Evolutionary conservation across 129 eudicot species (phyloP).

Genomic region (Pittosporum tobira): DNA sequence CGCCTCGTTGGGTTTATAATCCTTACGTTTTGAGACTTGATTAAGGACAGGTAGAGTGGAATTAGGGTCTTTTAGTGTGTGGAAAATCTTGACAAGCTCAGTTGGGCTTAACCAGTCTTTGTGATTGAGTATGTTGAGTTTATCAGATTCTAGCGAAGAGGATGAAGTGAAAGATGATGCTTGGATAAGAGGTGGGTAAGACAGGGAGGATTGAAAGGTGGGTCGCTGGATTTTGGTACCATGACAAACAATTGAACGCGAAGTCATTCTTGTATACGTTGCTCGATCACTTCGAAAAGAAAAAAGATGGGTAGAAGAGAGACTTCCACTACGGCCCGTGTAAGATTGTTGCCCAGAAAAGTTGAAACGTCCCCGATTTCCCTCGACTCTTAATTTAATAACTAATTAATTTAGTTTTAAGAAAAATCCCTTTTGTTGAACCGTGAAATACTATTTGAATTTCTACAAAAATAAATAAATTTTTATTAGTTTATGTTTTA

Average conservation of each 20-base stretch:
- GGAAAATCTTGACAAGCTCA: slow-evolving; percentile 56
- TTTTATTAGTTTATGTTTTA: no score
- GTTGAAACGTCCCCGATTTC: no score
- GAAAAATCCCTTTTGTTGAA: no score
- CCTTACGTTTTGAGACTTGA: slow-evolving; percentile 63
- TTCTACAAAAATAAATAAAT: no score
- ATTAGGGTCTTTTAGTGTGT: slow-evolving; percentile 51
- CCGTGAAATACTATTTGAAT: no score
- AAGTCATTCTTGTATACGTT: slow-evolving; percentile 22
- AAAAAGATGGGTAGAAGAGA: no score
- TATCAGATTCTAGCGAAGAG: slow-evolving; percentile 21
- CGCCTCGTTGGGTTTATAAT: slow-evolving; percentile 71
- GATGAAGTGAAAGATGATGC: slow-evolving; percentile 19
- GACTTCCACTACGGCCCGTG: no score
- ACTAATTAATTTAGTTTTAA: no score
- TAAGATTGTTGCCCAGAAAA: no score
- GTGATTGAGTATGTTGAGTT: slow-evolving; percentile 34
- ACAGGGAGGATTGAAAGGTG: slow-evolving; percentile 6
- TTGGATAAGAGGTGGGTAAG: slow-evolving; percentile 6
- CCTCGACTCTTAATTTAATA: no score
- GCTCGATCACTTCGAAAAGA: no score
- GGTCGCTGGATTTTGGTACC: slow-evolving; percentile 19
- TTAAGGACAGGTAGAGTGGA: slow-evolving; percentile 34
- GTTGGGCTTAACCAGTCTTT: slow-evolving; percentile 86
- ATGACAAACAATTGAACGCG: slow-evolving; percentile 11